Conservation (phyloP, 2,329 filamentous ascomycete species). For the Aspergillus fructus region DNA sequence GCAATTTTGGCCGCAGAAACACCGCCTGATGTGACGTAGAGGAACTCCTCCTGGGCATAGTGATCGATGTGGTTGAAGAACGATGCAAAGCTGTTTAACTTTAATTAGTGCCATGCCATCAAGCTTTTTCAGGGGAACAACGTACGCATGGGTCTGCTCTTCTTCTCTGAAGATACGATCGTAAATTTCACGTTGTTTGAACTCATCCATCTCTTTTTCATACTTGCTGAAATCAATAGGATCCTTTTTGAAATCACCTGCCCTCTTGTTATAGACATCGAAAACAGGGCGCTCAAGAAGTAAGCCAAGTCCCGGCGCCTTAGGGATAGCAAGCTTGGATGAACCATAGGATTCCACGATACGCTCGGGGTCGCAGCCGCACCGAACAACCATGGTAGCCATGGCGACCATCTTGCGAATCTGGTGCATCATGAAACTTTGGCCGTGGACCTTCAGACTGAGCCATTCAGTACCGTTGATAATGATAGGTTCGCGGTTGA, state of each 20-base stretch:
- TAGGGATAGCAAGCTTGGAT: constrained; percentile 81
- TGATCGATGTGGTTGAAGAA: constrained; percentile 80
- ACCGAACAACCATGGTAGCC: constrained; percentile 79
- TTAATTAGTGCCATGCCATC: constrained; percentile 1
- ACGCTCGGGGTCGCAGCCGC: constrained; percentile 70
- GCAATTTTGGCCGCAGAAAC: constrained; percentile 57
- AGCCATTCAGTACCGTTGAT: constrained; percentile 95
- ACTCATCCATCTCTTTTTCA: constrained; percentile 75
- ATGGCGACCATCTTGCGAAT: constrained; percentile 99
- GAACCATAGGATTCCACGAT: constrained; percentile 72
- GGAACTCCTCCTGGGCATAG: constrained; percentile 69
- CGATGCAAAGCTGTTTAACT: constrained; percentile 61
- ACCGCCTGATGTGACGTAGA: constrained; percentile 71
- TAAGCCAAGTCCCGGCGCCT: constrained; percentile 85
- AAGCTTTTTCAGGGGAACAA: constrained; percentile 22
- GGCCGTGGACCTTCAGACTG: constrained; percentile 91
- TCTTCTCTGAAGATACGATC: constrained; percentile 87
- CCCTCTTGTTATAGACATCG: constrained; percentile 78
- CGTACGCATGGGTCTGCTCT: constrained; percentile 81
- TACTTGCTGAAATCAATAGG: constrained; percentile 77
- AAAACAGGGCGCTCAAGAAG: constrained; percentile 91
- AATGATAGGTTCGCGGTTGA: constrained; percentile 72
- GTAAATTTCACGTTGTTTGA: constrained; percentile 92
- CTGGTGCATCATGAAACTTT: constrained; percentile 99
- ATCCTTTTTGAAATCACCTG: constrained; percentile 56